Evolutionary conservation across 2,329 filamentous ascomycete genomes (phyloP).

Genomic region (Pezicula carpinea): DNA sequence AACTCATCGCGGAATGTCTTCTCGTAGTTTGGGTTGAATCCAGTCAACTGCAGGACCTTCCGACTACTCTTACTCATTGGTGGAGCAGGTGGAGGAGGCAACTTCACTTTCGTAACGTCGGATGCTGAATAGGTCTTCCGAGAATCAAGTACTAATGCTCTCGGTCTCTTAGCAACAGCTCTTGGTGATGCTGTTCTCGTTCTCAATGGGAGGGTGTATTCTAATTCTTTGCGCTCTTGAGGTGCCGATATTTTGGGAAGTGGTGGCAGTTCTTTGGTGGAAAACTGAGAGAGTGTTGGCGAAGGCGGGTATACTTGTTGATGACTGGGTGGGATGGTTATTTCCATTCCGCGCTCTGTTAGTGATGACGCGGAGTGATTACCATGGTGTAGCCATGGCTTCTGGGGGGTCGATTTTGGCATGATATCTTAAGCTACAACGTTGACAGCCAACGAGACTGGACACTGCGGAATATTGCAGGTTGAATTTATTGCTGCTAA

Average conservation of each 20-base stretch:
- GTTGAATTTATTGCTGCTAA: no score
- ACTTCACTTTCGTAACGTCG: background rate
- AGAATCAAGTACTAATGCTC: background rate
- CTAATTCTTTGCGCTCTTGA: background rate
- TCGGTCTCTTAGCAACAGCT: background rate
- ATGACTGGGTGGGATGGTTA: background rate
- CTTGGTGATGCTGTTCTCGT: background rate
- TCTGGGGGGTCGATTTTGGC: background rate
- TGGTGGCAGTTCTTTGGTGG: background rate
- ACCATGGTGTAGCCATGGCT: background rate
- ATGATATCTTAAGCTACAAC: background rate
- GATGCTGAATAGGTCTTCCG: background rate
- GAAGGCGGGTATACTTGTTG: background rate
- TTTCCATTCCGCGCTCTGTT: background rate
- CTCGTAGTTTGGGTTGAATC: conserved; percentile 14
- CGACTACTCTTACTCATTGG: conserved; percentile 12
- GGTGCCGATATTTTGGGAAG: background rate
- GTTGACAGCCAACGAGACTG: no score
- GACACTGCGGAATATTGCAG: no score
- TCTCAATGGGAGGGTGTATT: background rate
- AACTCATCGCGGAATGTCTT: conserved; percentile 4
- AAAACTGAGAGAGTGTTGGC: background rate
- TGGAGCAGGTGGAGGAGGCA: background rate
- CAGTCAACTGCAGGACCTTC: conserved; percentile 19
- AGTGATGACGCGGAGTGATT: background rate